Base-by-base conservation (phyloP, 2,329 filamentous ascomycete genomes). In the Cladosporium sphaerospermum region DNA sequence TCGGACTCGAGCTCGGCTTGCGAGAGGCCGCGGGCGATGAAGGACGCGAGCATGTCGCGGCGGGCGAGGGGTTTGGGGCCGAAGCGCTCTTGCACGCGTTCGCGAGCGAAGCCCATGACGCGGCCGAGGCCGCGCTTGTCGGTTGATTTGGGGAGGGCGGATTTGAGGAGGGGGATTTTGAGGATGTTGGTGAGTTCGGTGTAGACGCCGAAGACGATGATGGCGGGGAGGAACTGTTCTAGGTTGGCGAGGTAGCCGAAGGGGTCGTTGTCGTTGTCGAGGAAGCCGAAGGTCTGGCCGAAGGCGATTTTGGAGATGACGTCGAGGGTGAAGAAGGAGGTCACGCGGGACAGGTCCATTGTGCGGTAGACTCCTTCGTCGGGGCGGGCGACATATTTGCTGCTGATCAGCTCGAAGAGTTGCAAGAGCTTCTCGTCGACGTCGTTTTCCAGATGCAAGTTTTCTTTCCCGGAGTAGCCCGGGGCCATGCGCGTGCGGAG, bases 1-100 rank as follows among this genome's bases (percentile, higher is more conserved):
- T 77, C 75, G 56, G 65, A 73, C 62, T 67, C 75, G 54, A 65
- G 69, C 59, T 76, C 63, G 13, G 67, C 56, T 64, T 72, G 59
- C 45, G 67, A 64, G 1, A 78, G 61, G 59, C 71, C 72, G 55
- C 75, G 72, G 9, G 69, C 68, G 51, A 79, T 71, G 59, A 80
- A 80, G 0, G 75, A 74, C 3, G 71, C 73, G 4, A 82, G 69
- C 78, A 82, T 82, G 57, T 81, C 79, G 5, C 68, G 67, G 13
- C 73, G 69, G 1, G 69, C 68, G 18, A 75, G 72, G 2, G 69
- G 67, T 37, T 75, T 64, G 2, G 67, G 69, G 0, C 70, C 69
- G 51, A 74, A 78, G 2, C 79, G 70, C 54, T 78, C 71, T 3
- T 67, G 69, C 0, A 76, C 73, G 10, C 76, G 69, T 23, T 71